Evolutionary conservation across 352 stramenopile species (phyloP), one percentile per base, ranked within the genome.

Genomic region (Phytophthora fragariaefolia): DNA sequence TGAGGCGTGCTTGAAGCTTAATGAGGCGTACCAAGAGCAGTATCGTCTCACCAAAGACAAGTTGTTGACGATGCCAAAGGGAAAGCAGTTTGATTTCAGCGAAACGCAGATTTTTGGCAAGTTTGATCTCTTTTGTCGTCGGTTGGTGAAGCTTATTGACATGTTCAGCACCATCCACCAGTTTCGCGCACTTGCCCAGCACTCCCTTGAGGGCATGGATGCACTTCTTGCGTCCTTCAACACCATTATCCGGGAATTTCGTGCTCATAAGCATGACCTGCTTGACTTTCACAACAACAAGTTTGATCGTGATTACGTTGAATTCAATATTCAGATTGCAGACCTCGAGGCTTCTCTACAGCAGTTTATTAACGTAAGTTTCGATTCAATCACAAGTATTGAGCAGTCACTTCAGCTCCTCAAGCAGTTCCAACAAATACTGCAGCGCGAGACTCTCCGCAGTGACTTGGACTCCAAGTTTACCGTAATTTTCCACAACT

Each of bases 221-320:
- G 80, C 77, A 4, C 50, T 97, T 6, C 69, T 95, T 9, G 66
- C 71, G 22, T 91, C 84, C 1, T 97, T 97, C 61, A 74, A 93
- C 52, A 87, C 83, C 10, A 95, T 97, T 48, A 92, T 97, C 18
- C 69, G 66, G 40, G 80, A 93, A 42, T 95, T 97, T 63, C 74
- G 87, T 27, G 69, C 72, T 24, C 83, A 93, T 63, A 90, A 92
- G 55, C 88, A 97, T 65, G 89, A 97, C 53, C 54, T 97, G 27
- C 74, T 97, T 1, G 89, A 96, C 60, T 97, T 87, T 67, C 77
- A 94, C 73, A 92, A 91, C 71, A 95, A 95, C 66, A 94, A 95
- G 58, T 98, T 98, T 57, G 93, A 98, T 48, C 77, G 93, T 13
- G 94, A 98, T 66, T 98, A 98, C 60, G 88, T 98, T 8, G 90